Percentiles rank a stretch among this genome's conserved stretches.
These are phyloP conservation scores for Backusella australiensis DNA, from an alignment of 192 early-diverging fungal species.

Conservation along the genomic window DNA sequence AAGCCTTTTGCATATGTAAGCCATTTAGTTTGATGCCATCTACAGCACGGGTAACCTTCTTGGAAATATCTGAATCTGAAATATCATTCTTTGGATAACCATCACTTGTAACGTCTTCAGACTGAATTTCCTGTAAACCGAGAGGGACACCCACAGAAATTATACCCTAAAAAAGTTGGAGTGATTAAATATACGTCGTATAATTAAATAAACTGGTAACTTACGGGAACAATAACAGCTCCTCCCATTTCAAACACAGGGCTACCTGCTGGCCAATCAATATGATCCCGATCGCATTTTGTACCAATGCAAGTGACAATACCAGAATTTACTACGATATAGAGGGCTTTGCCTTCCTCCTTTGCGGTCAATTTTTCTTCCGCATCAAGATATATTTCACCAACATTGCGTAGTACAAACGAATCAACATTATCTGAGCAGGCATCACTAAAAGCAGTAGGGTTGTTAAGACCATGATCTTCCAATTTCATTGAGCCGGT, in stretches of 20 bases:
- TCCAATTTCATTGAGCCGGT: constrained; percentile 31
- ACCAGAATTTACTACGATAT: constrained; percentile 37
- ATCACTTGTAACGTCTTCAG: constrained; percentile 58
- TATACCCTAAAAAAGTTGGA: constrained; percentile 40
- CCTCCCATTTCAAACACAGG: constrained; percentile 56
- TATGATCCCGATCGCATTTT: constrained; percentile 30
- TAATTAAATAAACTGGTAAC: neutral
- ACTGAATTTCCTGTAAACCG: constrained; percentile 66
- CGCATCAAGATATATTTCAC: constrained; percentile 22
- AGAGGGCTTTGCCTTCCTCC: neutral
- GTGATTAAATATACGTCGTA: neutral
- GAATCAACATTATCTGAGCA: constrained; percentile 21
- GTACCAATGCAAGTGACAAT: constrained; percentile 33
- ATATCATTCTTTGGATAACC: constrained; percentile 40
- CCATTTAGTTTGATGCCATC: constrained; percentile 69
- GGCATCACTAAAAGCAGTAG: constrained; percentile 18
- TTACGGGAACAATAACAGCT: constrained; percentile 56
- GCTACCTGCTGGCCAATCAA: constrained; percentile 24
- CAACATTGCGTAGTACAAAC: constrained; percentile 36
- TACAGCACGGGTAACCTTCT: constrained; percentile 42
- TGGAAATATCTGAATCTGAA: constrained; percentile 16
- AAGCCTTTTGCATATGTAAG: constrained; percentile 52
- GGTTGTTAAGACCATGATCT: constrained; percentile 31
- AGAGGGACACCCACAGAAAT: constrained; percentile 51
- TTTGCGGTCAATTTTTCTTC: neutral